phyloP scores from a whole-genome alignment of 352 stramenopile genomes.

The Globisporangium splendens region DNA sequence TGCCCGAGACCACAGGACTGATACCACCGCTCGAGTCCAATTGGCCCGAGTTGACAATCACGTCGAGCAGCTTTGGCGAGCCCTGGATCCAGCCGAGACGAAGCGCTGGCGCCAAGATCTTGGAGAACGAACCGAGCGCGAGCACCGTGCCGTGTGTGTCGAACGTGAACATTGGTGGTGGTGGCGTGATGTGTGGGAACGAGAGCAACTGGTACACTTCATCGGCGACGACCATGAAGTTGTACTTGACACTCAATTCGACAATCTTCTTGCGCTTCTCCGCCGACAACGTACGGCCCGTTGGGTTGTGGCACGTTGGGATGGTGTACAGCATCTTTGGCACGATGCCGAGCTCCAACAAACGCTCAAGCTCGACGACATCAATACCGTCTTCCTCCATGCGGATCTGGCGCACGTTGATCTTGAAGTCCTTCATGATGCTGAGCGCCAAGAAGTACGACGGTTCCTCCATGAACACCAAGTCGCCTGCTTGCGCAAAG shows the following conservation, averaged over 20 bases:
- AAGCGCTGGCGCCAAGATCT: conserved; percentile 92
- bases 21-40: conserved; percentile 92
- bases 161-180: conserved; percentile 84
- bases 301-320: conserved; percentile 94
- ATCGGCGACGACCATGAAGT: conserved; percentile 90
- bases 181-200: conserved; percentile 82
- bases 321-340: conserved; percentile 95
- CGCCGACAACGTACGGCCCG: conserved; percentile 80
- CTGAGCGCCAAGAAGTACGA: conserved; percentile 92
- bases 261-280: conserved; percentile 87
- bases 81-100: conserved; percentile 88
- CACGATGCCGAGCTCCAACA: conserved; percentile 69
- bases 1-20: conserved; percentile 89
- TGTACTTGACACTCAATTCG: conserved; percentile 84
- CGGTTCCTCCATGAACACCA: conserved; percentile 92
- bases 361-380: conserved; percentile 80
- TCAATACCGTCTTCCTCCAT: conserved; percentile 89
- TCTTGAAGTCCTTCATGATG: conserved; percentile 94
- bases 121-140: conserved; percentile 93
- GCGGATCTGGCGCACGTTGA: conserved; percentile 86
- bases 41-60: conserved; percentile 83
- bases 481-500: conserved; percentile 82
- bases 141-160: conserved; percentile 79
- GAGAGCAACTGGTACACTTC: conserved; percentile 96
- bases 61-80: conserved; percentile 63